Conservation (phyloP, 179 eudicot genomes). For the Dionaea muscipula region DNA sequence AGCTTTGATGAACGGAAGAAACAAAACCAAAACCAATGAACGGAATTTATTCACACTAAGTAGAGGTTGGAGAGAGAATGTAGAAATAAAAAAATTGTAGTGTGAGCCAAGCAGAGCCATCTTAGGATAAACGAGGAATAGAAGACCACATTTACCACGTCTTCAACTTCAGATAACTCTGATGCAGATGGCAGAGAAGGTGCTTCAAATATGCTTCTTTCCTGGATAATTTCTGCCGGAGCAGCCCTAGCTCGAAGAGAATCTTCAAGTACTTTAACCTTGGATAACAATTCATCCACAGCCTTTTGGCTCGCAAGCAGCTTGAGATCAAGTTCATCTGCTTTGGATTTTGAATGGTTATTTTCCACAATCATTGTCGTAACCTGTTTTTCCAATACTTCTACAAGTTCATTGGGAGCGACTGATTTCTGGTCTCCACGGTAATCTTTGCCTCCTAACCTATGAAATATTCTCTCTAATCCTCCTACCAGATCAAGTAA, state of each 20-base stretch:
- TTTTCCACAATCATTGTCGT: constrained; percentile 33
- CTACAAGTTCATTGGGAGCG: constrained; percentile 31
- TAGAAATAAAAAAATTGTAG: neutral
- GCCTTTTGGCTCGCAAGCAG: constrained; percentile 56
- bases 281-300: constrained; percentile 53
- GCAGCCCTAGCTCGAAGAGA: constrained; percentile 32
- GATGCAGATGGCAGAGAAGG: constrained; percentile 54
- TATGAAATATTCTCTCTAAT: constrained; percentile 38
- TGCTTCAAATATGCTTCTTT: constrained; percentile 56
- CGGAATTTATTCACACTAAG: too few species aligned
- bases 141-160: constrained; percentile 42
- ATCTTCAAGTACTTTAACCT: constrained; percentile 65
- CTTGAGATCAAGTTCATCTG: constrained; percentile 39
- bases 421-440: constrained; percentile 28
- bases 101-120: neutral
- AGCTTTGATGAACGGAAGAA: too few species aligned
- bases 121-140: neutral
- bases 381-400: constrained; percentile 54
- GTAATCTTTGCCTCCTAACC: constrained; percentile 40
- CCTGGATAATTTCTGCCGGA: constrained; percentile 41
- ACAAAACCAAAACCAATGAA: too few species aligned
- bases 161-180: constrained; percentile 86
- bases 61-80: too few species aligned
- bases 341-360: constrained; percentile 51
- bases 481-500: constrained; percentile 42